Conservation (phyloP, 1,284 basidiomycete genomes). For the Naganishia sp. region DNA sequence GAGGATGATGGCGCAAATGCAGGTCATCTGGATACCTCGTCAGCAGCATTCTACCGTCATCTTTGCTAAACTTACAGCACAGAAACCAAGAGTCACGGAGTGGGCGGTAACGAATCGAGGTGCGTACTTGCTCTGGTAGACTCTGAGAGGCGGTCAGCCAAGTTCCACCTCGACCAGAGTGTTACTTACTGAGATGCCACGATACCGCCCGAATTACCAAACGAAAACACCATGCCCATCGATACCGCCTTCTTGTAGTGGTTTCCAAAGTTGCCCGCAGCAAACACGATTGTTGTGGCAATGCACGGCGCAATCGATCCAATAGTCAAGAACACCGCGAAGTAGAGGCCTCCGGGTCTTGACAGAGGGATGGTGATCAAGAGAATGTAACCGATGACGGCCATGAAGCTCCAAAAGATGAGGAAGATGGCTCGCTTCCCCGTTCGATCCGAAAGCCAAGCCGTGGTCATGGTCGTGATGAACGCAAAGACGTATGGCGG, state of each 20-base stretch:
- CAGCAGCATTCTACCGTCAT: not conserved
- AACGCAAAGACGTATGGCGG: slow-evolving; percentile 58
- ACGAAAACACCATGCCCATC: slow-evolving; percentile 57
- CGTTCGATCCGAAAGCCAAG: slow-evolving; percentile 51
- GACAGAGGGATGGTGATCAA: slow-evolving; percentile 46
- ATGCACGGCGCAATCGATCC: slow-evolving; percentile 53
- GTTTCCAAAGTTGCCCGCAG: slow-evolving; percentile 53
- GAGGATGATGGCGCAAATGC: slow-evolving; percentile 47
- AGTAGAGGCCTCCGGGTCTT: slow-evolving; percentile 51
- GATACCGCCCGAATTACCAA: slow-evolving; percentile 57
- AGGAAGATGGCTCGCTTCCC: slow-evolving; percentile 53
- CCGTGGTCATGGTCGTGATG: slow-evolving; percentile 55
- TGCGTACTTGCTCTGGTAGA: slow-evolving; percentile 30
- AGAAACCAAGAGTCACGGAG: slow-evolving; percentile 51
- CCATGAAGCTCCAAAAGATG: slow-evolving; percentile 54
- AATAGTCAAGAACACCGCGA: slow-evolving; percentile 55
- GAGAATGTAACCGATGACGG: slow-evolving; percentile 55
- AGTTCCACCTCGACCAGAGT: slow-evolving; percentile 35
- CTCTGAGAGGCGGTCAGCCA: slow-evolving; percentile 3
- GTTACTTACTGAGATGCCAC: slow-evolving; percentile 51
- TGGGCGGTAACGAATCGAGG: slow-evolving; percentile 49
- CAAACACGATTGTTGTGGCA: slow-evolving; percentile 55
- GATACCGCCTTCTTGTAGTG: slow-evolving; percentile 47
- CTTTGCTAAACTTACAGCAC: slow-evolving; percentile 38
- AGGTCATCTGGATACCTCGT: slow-evolving; percentile 33